Evolutionary conservation across 2,329 filamentous ascomycete species (phyloP).

Genomic region (Geosmithia morbida): DNA sequence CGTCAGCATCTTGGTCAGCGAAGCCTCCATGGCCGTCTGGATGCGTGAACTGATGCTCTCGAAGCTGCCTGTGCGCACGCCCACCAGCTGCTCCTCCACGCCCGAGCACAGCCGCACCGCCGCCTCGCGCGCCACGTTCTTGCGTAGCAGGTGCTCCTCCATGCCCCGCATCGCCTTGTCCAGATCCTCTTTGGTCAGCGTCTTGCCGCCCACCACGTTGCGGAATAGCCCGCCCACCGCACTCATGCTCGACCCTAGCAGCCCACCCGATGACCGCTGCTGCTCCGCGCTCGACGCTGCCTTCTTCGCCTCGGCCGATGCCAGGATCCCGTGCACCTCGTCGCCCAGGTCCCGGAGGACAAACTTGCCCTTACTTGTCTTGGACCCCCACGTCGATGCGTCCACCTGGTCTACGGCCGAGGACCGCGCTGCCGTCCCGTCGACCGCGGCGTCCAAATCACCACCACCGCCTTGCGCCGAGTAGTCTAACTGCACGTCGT

Average conservation of each 20-base stretch:
- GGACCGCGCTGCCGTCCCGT: conserved; percentile 29
- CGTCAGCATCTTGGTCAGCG: conserved; percentile 87
- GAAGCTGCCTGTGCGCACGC: conserved; percentile 83
- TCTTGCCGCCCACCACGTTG: conserved; percentile 91
- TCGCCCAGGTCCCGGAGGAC: conserved; percentile 86
- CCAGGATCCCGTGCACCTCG: conserved; percentile 81
- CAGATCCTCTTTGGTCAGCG: conserved; percentile 74
- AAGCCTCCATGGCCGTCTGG: conserved; percentile 77
- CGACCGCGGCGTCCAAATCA: conserved; percentile 37
- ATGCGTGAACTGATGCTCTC: conserved; percentile 79
- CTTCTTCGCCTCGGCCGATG: conserved; percentile 58
- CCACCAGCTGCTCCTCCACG: conserved; percentile 78
- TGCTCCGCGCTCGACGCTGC: conserved; percentile 19
- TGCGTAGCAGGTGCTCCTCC: conserved; percentile 86
- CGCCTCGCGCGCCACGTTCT: conserved; percentile 93
- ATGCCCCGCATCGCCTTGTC: conserved; percentile 89
- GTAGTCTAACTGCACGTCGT: conserved; percentile 73
- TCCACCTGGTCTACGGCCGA: conserved; percentile 60
- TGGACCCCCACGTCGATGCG: conserved; percentile 70
- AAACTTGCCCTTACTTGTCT: conserved; percentile 79
- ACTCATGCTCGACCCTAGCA: conserved; percentile 68
- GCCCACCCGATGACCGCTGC: conserved; percentile 33
- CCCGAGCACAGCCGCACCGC: conserved; percentile 82
- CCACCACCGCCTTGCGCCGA: conserved; percentile 50
- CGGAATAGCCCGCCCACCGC: conserved; percentile 81